Evolutionary conservation across 352 stramenopile species (phyloP), one percentile per base, ranked within the genome.

Genomic region (Aphanomyces stellatus): DNA sequence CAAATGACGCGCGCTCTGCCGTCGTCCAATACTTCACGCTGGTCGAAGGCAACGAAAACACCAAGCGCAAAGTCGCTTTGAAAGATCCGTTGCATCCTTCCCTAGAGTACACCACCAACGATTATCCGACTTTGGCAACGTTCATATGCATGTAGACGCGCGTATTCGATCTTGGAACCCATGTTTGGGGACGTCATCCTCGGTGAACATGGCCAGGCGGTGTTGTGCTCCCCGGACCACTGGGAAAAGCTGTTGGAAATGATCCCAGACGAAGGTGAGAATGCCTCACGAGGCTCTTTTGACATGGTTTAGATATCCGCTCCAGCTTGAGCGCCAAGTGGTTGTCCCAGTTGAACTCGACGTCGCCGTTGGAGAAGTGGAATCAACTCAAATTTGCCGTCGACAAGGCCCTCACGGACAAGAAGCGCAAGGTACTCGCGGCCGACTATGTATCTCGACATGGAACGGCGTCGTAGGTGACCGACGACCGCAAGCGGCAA

Each of bases 11-110:
- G n/a, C 86, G 97, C 55, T 91, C 88, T 30, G 96, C 97, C 0
- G 88, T 99, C 3, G 95, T 98, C 8, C 85, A 97, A 51, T 99
- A 99, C 76, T 88, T 99, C 69, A 93, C 93, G 65, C 87, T 99
- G 30, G 88, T 97, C 24, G 85, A 93, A 53, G 88, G 85, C 61
- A 96, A 94, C 31, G 89, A 96, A 55, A 91, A 96, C 66, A 76
- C 79, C 2, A 88, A 88, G 61, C 81, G 84, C 31, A 97, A 97
- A 69, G 94, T 97, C 57, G 90, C 96, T 43, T 74, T 99, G 2
- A 83, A 88, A 41, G 76, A 91, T 51, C 93, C 91, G 11, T 73
- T 99, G 55, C 96, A 99, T 70, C 96, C 96, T 31, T 98, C 97
- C 37, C 80, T 99, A 7, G 74, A 88, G 69, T 91, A 62, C 35